phyloP scores from a whole-genome alignment of 2,329 filamentous ascomycete species.

The Alternaria conjuncta region DNA sequence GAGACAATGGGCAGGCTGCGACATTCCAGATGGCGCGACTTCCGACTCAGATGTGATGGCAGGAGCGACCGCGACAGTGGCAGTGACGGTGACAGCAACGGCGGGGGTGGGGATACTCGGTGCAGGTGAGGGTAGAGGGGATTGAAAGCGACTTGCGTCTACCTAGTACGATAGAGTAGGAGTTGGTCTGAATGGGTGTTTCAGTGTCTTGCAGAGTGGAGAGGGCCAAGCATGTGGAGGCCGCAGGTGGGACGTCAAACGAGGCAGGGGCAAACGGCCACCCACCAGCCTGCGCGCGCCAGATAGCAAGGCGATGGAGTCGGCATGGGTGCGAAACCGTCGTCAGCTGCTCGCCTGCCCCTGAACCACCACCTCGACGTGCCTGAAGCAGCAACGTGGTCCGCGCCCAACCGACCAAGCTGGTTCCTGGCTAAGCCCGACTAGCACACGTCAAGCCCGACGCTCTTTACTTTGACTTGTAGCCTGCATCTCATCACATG shows the following conservation, averaged over 20 bases:
- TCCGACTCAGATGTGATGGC: neutral
- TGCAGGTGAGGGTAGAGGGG: neutral
- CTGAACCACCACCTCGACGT: constrained; percentile 8
- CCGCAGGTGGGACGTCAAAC: constrained; percentile 1
- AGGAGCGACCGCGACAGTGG: neutral
- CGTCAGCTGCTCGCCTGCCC: constrained; percentile 17
- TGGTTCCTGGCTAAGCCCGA: constrained; percentile 16
- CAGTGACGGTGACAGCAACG: neutral
- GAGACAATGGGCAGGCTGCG: constrained; percentile 20
- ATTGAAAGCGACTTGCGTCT: neutral
- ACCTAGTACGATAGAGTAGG: no score
- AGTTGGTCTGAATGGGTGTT: neutral
- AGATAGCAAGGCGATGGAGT: neutral
- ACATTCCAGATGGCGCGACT: constrained; percentile 36
- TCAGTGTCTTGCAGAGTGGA: neutral
- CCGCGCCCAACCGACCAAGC: constrained; percentile 10
- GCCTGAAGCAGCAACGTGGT: constrained; percentile 5
- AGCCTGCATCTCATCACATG: neutral
- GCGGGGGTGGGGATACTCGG: neutral
- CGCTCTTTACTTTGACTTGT: neutral
- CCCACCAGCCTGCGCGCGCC: neutral
- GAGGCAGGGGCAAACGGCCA: constrained; percentile 1
- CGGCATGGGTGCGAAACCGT: constrained; percentile 13
- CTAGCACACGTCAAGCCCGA: constrained; percentile 5
- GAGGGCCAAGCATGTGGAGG: neutral